A percentile compares a stretch with the other conserved stretches of the same genome.
Evolutionary conservation across 139 green algal species (phyloP).

Genomic region (Pleodorina starrii): DNA sequence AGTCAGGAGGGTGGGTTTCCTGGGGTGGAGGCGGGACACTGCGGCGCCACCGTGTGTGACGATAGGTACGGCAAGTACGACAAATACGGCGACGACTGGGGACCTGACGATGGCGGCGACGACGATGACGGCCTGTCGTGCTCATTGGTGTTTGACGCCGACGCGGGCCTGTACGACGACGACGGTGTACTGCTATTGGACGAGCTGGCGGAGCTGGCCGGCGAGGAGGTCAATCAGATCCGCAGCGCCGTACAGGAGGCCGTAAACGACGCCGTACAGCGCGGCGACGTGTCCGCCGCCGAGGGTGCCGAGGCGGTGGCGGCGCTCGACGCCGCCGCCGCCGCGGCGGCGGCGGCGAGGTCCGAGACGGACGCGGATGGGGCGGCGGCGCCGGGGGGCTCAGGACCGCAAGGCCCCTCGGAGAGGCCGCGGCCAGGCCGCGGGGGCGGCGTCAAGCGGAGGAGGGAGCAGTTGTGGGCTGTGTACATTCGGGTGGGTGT

Average conservation of each 20-base stretch:
- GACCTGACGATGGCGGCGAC: not conserved
- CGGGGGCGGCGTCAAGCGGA: not conserved
- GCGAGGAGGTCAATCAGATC: slow-evolving; percentile 27
- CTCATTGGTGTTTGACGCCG: slow-evolving; percentile 23
- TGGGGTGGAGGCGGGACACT: not conserved
- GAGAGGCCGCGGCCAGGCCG: not conserved
- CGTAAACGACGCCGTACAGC: slow-evolving; percentile 29
- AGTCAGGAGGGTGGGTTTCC: too few relatives aligned
- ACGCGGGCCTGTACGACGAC: not conserved
- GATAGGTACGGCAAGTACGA: not conserved
- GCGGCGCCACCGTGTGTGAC: not conserved
- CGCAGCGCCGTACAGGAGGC: not conserved
- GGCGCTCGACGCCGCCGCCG: not conserved
- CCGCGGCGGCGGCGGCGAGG: not conserved
- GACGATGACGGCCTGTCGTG: not conserved
- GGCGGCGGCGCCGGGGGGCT: not conserved
- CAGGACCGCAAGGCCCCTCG: not conserved
- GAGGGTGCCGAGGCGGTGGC: slow-evolving; percentile 34
- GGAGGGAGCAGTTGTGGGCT: slow-evolving; percentile 24
- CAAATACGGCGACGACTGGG: not conserved
- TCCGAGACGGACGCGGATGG: not conserved
- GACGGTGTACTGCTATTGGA: slow-evolving; percentile 2
- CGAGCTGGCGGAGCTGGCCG: slow-evolving; percentile 19
- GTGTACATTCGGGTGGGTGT: slow-evolving; percentile 9
- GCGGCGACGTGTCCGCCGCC: not conserved